phyloP scores from a whole-genome alignment of 106 monocot species.

The Agapanthus africanus region DNA sequence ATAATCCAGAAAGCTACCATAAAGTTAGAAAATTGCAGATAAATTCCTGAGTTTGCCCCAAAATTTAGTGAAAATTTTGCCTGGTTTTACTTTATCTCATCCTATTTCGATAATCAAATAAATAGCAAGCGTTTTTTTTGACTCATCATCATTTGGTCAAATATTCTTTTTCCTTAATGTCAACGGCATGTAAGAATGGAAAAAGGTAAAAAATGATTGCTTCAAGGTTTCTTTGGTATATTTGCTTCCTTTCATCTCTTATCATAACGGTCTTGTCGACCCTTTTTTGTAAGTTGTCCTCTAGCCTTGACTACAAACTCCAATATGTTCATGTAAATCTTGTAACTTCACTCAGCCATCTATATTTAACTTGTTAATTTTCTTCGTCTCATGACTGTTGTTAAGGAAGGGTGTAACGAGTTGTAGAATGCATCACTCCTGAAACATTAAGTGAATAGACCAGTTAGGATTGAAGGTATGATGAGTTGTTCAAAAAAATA shows the following conservation, averaged over 20 bases:
- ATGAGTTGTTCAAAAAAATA: neutral
- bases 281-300: neutral
- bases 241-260: neutral
- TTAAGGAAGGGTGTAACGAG: conserved; percentile 1
- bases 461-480: conserved; percentile 5
- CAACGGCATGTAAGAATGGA: too few relatives aligned
- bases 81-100: too few relatives aligned
- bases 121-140: too few relatives aligned
- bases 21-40: too few relatives aligned
- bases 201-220: too few relatives aligned
- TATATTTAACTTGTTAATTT: conserved; percentile 5
- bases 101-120: too few relatives aligned
- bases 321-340: neutral
- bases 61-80: too few relatives aligned
- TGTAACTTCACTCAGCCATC: neutral
- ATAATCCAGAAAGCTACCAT: too few relatives aligned
- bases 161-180: too few relatives aligned
- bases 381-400: neutral
- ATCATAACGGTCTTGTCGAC: neutral
- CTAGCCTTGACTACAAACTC: neutral
- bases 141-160: too few relatives aligned
- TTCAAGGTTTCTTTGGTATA: too few relatives aligned
- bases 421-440: conserved; percentile 2
- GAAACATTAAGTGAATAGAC: neutral
- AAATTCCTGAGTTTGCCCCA: too few relatives aligned